phyloP scores from a whole-genome alignment of 768 basidiomycete species.

The Russula compacta region DNA sequence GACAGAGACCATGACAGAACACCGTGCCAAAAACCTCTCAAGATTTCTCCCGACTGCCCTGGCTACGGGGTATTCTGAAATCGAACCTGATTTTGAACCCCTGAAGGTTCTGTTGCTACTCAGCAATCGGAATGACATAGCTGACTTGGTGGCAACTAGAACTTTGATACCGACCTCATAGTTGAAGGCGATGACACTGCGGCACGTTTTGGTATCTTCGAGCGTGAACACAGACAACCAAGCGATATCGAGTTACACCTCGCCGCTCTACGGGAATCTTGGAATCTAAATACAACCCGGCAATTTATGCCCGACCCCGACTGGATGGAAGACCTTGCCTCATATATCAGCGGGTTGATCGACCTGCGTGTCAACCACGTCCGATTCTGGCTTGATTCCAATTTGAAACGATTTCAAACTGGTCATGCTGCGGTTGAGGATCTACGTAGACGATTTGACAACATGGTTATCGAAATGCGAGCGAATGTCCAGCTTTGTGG shows the following conservation, averaged over 20 bases:
- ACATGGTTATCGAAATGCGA: slow-evolving; percentile 36
- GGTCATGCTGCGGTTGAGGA: slow-evolving; percentile 37
- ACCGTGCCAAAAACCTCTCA: slow-evolving; percentile 32
- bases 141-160: slow-evolving; percentile 26
- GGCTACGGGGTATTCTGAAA: slow-evolving; percentile 37
- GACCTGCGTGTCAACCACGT: slow-evolving; percentile 42
- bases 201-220: slow-evolving; percentile 29
- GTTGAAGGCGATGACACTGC: slow-evolving; percentile 33
- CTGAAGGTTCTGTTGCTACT: slow-evolving; percentile 35
- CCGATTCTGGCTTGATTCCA: slow-evolving; percentile 41
- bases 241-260: slow-evolving; percentile 24
- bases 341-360: slow-evolving; percentile 33
- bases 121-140: not conserved
- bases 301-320: slow-evolving; percentile 31
- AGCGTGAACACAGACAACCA: slow-evolving; percentile 13
- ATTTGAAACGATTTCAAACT: slow-evolving; percentile 38
- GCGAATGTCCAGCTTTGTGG: slow-evolving; percentile 41
- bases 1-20: slow-evolving; percentile 41
- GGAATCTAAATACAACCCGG: slow-evolving; percentile 29
- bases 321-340: slow-evolving; percentile 34
- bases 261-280: slow-evolving; percentile 21
- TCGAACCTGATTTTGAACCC: slow-evolving; percentile 37
- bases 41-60: slow-evolving; percentile 40
- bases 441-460: slow-evolving; percentile 38
- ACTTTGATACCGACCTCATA: slow-evolving; percentile 40